Evolutionary conservation across 2,329 filamentous ascomycete species (phyloP).

Genomic region (Fusarium gaditjirri): DNA sequence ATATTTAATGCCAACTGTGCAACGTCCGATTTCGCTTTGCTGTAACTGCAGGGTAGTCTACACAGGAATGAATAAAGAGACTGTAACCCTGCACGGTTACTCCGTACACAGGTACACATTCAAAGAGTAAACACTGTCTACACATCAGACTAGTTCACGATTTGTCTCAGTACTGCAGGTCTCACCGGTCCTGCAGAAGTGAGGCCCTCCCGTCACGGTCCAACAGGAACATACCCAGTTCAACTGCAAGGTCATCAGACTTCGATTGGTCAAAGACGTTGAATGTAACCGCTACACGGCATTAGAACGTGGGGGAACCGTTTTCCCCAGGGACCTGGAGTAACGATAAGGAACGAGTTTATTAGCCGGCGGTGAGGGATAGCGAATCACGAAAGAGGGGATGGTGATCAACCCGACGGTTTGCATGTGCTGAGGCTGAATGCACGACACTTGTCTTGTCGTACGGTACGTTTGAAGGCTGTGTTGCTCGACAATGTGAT

Average conservation of each 20-base stretch:
- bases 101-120: background rate
- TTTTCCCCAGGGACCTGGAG: slow-evolving; percentile 8
- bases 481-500: background rate
- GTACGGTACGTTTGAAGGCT: background rate
- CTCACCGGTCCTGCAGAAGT: slow-evolving; percentile 29
- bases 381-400: slow-evolving; percentile 17
- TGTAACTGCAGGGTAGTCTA: background rate
- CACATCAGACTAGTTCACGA: background rate
- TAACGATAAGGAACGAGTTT: background rate
- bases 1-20: slow-evolving; percentile 35
- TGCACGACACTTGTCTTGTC: background rate
- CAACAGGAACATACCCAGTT: slow-evolving; percentile 34
- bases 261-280: slow-evolving; percentile 26
- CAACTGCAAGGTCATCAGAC: slow-evolving; percentile 4
- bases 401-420: background rate
- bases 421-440: slow-evolving; percentile 21
- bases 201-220: slow-evolving; percentile 16
- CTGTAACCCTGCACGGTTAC: background rate
- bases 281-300: slow-evolving; percentile 24
- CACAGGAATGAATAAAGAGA: background rate
- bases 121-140: background rate
- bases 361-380: slow-evolving; percentile 21
- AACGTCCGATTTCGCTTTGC: background rate
- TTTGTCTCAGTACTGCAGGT: background rate
- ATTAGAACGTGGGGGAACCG: slow-evolving; percentile 14